Base-by-base conservation (phyloP, 768 basidiomycete genomes). In the Imleria badia region DNA sequence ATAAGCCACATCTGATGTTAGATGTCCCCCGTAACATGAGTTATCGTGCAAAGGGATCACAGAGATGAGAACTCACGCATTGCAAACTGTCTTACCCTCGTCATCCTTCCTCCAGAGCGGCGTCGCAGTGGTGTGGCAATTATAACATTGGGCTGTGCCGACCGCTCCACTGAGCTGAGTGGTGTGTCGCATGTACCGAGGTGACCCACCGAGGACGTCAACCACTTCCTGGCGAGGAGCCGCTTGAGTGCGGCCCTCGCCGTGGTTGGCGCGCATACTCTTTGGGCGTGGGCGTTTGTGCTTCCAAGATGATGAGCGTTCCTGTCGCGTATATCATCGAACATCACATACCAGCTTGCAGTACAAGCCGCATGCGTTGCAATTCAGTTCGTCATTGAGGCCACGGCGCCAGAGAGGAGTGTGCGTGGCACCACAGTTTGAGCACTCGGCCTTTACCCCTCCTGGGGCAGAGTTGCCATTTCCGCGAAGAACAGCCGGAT, bases 21-120 rank as follows among this genome's bases (percentile, higher is more conserved):
- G 44, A 45, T 12, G 38, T 23, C 49, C 45, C 49, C 39, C 48
- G 31, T 31, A 55, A 42, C 34, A 46, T 59, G 34, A 60, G 67
- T 51, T 23, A 53, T 47, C 34, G 49, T 39, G 56, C 34, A 51
- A 45, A 49, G n/a, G 42, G 49, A 54, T 31, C n/a, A 38, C 26
- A 13, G 10, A 47, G 15, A n/a, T 6, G n/a, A 46, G 41, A n/a
- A 82, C 87, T 71, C 69, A 92, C 87, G 91, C 91, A 63, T 93
- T 93, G 76, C 91, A 93, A 38, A 93, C 89, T 0, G 91, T 93
- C 76, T 90, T 90, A 51, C 91, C 91, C 72, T 92, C 91, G 62
- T 92, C 90, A 62, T 93, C 91, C 72, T 93, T 93, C 58, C 91
- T 81, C 91, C 91, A 93, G 38, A 93, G 81, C 13, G 91, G 91